These are phyloP conservation scores for Cucurbita moschata DNA, from an alignment of 306 rosid species.

Conservation along the genomic window DNA sequence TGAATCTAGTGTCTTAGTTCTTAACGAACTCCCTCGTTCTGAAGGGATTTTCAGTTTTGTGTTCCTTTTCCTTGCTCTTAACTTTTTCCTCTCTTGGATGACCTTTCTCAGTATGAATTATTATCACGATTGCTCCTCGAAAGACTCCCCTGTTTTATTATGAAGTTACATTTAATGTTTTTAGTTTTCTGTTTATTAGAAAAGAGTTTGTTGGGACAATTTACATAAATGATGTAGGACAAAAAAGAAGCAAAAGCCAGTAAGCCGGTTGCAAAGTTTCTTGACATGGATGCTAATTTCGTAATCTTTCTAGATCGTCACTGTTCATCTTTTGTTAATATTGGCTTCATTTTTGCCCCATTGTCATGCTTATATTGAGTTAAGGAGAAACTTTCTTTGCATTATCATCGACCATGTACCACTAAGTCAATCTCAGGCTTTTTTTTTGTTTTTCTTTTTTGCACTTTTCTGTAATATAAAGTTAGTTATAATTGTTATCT, in stretches of 20 bases:
- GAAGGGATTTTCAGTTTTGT: neutral
- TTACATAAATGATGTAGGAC: neutral
- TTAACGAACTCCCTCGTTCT: neutral
- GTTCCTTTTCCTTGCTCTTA: slow-evolving; percentile 30
- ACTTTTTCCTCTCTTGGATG: slow-evolving; percentile 8
- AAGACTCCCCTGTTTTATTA: neutral
- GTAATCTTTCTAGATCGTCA: neutral
- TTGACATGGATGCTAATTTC: neutral
- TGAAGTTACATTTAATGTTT: neutral
- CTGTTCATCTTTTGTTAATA: neutral
- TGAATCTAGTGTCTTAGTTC: neutral
- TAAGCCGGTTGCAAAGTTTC: neutral
- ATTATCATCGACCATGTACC: neutral
- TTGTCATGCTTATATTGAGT: neutral
- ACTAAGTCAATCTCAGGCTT: neutral
- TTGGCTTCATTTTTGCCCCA: neutral
- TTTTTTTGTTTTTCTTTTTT: too few species aligned
- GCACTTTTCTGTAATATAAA: neutral
- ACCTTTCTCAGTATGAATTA: neutral
- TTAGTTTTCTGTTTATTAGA: neutral
- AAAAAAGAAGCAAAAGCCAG: neutral
- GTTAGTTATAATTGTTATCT: neutral
- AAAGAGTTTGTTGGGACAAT: neutral
- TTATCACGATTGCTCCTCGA: neutral
- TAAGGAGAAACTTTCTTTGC: neutral